phyloP scores from a whole-genome alignment of 441 rosid species.

The Euphorbia neoarborescens region DNA sequence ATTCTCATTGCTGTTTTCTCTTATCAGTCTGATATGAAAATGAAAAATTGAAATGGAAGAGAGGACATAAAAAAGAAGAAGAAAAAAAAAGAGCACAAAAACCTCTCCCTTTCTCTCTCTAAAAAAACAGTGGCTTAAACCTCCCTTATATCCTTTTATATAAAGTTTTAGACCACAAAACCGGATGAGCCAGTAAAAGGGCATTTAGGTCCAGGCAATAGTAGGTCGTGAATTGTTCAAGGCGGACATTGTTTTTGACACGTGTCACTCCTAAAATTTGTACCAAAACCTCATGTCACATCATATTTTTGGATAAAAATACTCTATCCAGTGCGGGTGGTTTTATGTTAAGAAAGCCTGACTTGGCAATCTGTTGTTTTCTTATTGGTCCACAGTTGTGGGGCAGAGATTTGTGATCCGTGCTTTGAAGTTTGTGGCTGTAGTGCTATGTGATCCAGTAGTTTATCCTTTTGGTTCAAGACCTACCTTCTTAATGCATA shows the following conservation, averaged over 20 bases:
- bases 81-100: constrained; percentile 23
- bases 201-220: constrained; percentile 27
- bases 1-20: neutral
- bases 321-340: constrained; percentile 9
- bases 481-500: neutral
- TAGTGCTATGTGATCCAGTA: neutral
- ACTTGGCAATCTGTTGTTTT: neutral
- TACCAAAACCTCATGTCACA: neutral
- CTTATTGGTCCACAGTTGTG: neutral
- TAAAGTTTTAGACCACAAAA: constrained; percentile 41
- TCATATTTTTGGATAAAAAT: too few species aligned
- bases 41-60: neutral
- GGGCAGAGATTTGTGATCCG: too few species aligned
- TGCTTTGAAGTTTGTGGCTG: constrained; percentile 2
- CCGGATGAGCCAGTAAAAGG: constrained; percentile 38
- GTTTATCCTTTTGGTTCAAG: neutral
- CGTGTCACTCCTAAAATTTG: constrained; percentile 27
- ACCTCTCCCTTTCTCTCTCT: constrained; percentile 24
- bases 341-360: neutral
- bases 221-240: constrained; percentile 28
- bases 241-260: constrained; percentile 22
- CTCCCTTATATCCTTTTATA: constrained; percentile 26
- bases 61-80: constrained; percentile 18
- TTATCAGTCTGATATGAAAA: neutral
- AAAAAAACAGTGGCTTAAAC: constrained; percentile 43